These are phyloP conservation scores for Claviceps cyperi DNA, from an alignment of 2,329 filamentous ascomycete species.

Conservation along the genomic window DNA sequence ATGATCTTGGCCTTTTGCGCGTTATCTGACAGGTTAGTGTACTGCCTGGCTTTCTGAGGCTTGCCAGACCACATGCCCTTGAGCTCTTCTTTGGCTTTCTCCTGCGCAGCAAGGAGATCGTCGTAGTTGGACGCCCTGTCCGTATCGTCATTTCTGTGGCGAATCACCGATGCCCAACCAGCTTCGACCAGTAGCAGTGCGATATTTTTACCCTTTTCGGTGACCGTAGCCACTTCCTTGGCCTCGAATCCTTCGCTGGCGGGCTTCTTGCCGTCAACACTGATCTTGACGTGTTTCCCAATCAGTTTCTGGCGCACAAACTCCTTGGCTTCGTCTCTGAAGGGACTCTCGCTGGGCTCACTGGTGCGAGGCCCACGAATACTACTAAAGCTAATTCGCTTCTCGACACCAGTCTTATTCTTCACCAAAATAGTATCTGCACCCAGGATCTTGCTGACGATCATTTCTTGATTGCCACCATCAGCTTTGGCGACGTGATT, in stretches of 20 bases:
- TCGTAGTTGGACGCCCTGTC: conserved; percentile 93
- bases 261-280: conserved; percentile 79
- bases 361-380: conserved; percentile 82
- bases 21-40: conserved; percentile 80
- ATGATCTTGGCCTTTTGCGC: conserved; percentile 94
- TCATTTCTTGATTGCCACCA: conserved; percentile 58
- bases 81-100: conserved; percentile 68
- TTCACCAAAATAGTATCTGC: conserved; percentile 81
- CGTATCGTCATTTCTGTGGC: conserved; percentile 86
- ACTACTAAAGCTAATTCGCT: conserved; percentile 83
- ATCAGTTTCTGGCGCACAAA: conserved; percentile 88
- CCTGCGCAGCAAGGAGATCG: conserved; percentile 66
- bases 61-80: conserved; percentile 96
- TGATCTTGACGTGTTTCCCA: conserved; percentile 85
- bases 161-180: conserved; percentile 85
- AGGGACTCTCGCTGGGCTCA: conserved; percentile 77
- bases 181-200: conserved; percentile 76
- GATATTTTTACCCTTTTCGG: conserved; percentile 72
- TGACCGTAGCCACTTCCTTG: conserved; percentile 83
- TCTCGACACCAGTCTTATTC: conserved; percentile 72
- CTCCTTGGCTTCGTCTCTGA: conserved; percentile 88
- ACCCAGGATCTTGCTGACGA: conserved; percentile 71
- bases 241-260: conserved; percentile 85
- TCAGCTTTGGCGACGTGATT: conserved; percentile 59
- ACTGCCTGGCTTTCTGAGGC: conserved; percentile 66